Evolutionary conservation across 768 basidiomycete species (phyloP).

Genomic region (Lactarius hengduanensis): DNA sequence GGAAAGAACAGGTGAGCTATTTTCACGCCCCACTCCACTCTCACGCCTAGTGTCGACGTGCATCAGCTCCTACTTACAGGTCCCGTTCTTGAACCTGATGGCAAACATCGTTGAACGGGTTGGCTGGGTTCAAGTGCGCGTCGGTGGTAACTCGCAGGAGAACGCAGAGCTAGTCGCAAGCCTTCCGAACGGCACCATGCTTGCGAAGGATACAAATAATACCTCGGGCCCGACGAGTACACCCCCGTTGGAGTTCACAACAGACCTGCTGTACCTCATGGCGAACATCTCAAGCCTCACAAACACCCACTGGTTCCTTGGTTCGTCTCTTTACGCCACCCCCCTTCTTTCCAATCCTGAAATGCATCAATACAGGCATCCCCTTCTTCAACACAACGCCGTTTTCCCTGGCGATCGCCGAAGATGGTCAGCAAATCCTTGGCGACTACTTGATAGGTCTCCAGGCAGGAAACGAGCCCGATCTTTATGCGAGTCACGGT

Average conservation of each 20-base stretch:
- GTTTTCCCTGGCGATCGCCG: slow-evolving; percentile 54
- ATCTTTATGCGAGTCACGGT: slow-evolving; percentile 52
- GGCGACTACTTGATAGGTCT: slow-evolving; percentile 63
- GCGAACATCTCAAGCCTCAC: slow-evolving; percentile 56
- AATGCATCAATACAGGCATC: slow-evolving; percentile 38
- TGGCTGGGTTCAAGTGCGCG: slow-evolving; percentile 59
- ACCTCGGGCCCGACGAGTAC: slow-evolving; percentile 58
- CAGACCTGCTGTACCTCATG: slow-evolving; percentile 66
- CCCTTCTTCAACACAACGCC: slow-evolving; percentile 64
- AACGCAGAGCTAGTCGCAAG: slow-evolving; percentile 49
- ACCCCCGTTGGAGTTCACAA: slow-evolving; percentile 60
- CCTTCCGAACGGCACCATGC: slow-evolving; percentile 48
- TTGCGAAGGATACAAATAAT: slow-evolving; percentile 48
- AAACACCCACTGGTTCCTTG: slow-evolving; percentile 63
- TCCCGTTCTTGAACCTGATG: slow-evolving; percentile 77
- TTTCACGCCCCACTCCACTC: not conserved
- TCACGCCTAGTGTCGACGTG: not conserved
- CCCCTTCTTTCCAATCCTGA: not conserved
- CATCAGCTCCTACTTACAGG: slow-evolving; percentile 48
- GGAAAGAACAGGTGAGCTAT: slow-evolving; percentile 41
- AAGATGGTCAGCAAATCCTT: slow-evolving; percentile 56
- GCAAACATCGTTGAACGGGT: slow-evolving; percentile 62
- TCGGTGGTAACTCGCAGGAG: slow-evolving; percentile 84
- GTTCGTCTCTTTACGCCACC: slow-evolving; percentile 32
- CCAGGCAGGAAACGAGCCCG: slow-evolving; percentile 78